A percentile compares a stretch with the other conserved stretches of the same genome.
Conservation (phyloP, 1,139 yeast species). For the Taphrina confusa region DNA sequence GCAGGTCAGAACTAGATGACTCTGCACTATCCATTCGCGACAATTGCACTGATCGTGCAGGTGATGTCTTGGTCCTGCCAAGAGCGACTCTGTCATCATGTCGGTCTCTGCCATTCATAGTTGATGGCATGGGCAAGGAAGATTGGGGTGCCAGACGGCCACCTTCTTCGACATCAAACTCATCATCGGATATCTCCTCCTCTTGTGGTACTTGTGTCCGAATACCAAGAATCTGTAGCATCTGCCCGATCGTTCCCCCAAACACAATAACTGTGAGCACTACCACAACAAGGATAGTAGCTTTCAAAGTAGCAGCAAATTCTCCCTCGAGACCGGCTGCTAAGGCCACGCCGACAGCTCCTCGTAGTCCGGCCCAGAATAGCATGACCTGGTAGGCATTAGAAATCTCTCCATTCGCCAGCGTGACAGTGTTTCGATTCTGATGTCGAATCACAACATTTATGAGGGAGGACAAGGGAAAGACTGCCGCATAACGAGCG, state of each 20-base stretch:
- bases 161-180: slow-evolving; percentile 80
- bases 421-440: slow-evolving; percentile 42
- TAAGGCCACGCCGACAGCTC: slow-evolving; percentile 98
- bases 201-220: slow-evolving; percentile 80
- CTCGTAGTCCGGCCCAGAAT: slow-evolving; percentile 98
- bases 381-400: slow-evolving; percentile 98
- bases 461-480: slow-evolving; percentile 82
- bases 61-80: slow-evolving; percentile 5
- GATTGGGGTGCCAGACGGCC: slow-evolving; percentile 16
- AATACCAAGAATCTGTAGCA: slow-evolving; percentile 92
- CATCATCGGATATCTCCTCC: slow-evolving; percentile 81
- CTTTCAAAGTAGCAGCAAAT: slow-evolving; percentile 80
- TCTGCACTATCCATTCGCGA: slow-evolving; percentile 32
- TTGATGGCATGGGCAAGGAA: slow-evolving; percentile 13
- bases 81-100: slow-evolving; percentile 24
- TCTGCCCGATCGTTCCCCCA: slow-evolving; percentile 98
- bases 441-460: slow-evolving; percentile 74
- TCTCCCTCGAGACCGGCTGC: slow-evolving; percentile 98
- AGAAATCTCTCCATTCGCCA: slow-evolving; percentile 63
- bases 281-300: slow-evolving; percentile 94
- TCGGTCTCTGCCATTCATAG: slow-evolving; percentile 4
- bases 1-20: slow-evolving; percentile 36
- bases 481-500: slow-evolving; percentile 96
- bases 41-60: slow-evolving; percentile 10
- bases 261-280: slow-evolving; percentile 92